Base-by-base conservation (phyloP, 169 alveolate genomes). In the Eimeria brunetti region DNA sequence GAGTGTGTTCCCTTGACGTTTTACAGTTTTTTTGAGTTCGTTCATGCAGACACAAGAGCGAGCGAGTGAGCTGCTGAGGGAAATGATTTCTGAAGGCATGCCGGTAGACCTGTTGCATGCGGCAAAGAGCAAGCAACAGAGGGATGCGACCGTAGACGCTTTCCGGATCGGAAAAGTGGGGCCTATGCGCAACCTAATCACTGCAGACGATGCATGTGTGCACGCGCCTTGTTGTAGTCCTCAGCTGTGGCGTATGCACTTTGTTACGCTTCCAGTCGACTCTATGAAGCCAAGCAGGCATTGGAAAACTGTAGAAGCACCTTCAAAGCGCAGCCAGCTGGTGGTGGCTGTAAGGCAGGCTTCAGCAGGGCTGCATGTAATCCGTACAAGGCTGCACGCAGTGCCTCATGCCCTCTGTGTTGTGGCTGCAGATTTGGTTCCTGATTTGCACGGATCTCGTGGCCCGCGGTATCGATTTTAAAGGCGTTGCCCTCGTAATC, bases 391-490 rank as follows among this genome's bases (percentile, higher is more conserved):
- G 73, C 14, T 1, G 12, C 73, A 62, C 27, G 73, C 33, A 62
- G 83, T 20, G 51, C 22, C 62, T 75, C 22, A 44, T 33, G 78
- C 49, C 24, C 27, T 33, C 6, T 2, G 16, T 30, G 53, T 81
- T 24, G 89, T 67, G 64, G 2, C 62, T 88, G 33, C 92, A 97
- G 96, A 97, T 98, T 24, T 99, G 99, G 99, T 97, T 98, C 71
- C 95, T 99, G 80, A 97, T 99, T n/a, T 99, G 99, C 94, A 98
- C 99, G 3, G 99, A 99, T 94, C 96, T 99, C 88, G 96, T 99
- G 98, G 98, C 99, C 18, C 98, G 99, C 90, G 99, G 99, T 5
- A 98, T 99, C 51, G 99, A 99, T 96, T 99, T 99, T 97, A 97
- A 97, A 84, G 99, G 98, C 69, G 99, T 99, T 33, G 98, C 98